A percentile compares a stretch with the other conserved stretches of the same genome.
Evolutionary conservation across 202 grass and related monocot species (phyloP).

Genomic region (Bolboschoenoplectus hybrid): DNA sequence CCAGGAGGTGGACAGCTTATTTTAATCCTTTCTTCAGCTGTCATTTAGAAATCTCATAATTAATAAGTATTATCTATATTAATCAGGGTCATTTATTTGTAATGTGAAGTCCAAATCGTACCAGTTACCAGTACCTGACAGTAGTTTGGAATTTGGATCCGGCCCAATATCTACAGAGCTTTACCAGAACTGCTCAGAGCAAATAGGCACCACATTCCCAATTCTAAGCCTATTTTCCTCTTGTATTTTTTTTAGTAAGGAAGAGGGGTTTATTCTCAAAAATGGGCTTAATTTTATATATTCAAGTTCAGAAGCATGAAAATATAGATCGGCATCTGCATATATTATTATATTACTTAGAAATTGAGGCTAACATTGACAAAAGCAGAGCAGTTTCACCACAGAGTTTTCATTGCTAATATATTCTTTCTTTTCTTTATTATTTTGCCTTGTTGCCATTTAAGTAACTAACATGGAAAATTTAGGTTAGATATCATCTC

Average conservation of each 20-base stretch:
- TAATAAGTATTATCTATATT: background rate
- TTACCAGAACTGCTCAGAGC: background rate
- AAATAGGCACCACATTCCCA: background rate
- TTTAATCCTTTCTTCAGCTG: background rate
- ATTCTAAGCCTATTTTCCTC: background rate
- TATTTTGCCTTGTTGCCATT: background rate
- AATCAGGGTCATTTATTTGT: background rate
- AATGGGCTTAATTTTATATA: background rate
- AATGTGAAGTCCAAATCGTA: background rate
- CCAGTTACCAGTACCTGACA: background rate
- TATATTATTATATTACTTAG: background rate
- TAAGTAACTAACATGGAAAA: background rate
- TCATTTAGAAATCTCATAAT: background rate
- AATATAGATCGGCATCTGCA: background rate
- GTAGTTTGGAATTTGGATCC: background rate
- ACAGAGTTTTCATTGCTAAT: background rate
- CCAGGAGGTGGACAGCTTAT: background rate
- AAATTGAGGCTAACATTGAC: background rate
- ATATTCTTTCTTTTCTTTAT: background rate
- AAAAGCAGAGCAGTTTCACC: background rate
- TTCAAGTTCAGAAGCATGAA: background rate
- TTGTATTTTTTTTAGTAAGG: background rate
- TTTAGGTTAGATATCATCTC: background rate
- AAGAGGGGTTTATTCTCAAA: background rate
- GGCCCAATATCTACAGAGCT: background rate